Conservation (phyloP, 805 yeast species). For the Maudiozyma saulgeensis region DNA sequence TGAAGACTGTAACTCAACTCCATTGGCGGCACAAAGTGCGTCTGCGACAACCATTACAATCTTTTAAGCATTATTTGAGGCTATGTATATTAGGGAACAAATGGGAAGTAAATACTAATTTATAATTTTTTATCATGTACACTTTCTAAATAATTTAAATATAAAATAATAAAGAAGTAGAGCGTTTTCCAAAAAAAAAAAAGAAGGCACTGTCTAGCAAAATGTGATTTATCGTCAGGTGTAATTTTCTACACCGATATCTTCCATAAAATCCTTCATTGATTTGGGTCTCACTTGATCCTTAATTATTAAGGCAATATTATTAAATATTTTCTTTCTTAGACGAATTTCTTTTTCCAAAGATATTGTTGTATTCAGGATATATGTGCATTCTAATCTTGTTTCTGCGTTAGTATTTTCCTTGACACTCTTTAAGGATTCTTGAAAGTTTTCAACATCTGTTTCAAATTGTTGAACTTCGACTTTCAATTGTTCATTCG, state of each 20-base stretch:
- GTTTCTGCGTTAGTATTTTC: constrained; percentile 11
- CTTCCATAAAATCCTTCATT: constrained; percentile 21
- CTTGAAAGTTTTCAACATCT: constrained; percentile 6
- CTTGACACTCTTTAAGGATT: constrained; percentile 5
- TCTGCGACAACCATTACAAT: background rate
- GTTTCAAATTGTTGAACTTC: constrained; percentile 4
- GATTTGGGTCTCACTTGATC: constrained; percentile 20
- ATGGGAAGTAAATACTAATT: too few species aligned
- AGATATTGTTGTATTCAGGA: constrained; percentile 7
- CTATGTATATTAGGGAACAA: background rate
- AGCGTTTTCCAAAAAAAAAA: background rate
- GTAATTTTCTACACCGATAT: constrained; percentile 17
- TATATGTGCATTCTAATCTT: constrained; percentile 8
- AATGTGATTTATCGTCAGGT: background rate
- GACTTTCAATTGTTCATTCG: constrained; percentile 10
- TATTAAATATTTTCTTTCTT: constrained; percentile 14
- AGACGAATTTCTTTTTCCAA: constrained; percentile 12
- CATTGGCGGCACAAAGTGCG: background rate
- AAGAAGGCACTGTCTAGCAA: background rate
- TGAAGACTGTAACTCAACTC: constrained; percentile 12
- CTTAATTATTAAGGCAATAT: constrained; percentile 15
- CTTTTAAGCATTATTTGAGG: background rate
- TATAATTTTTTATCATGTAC: background rate
- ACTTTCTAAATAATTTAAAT: background rate
- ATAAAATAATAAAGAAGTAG: background rate